Evolutionary conservation across 306 rosid genomes (phyloP).

Genomic region (Medicago truncatula): MtrunA17r5.0-ANR NC_053048.1:19315001-19315500

Average conservation of each 20-base stretch:
- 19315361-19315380: slow-evolving; percentile 90
- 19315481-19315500: slow-evolving; percentile 89
- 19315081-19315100: slow-evolving; percentile 78
- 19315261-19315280: background rate
- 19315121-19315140: background rate
- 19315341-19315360: slow-evolving; percentile 95
- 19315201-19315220: background rate
- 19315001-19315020: slow-evolving; percentile 69
- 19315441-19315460: slow-evolving; percentile 88
- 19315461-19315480: slow-evolving; percentile 96
- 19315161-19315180: background rate
- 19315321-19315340: slow-evolving; percentile 87
- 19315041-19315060: slow-evolving; percentile 88
- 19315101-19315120: slow-evolving; percentile 54
- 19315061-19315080: slow-evolving; percentile 90
- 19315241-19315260: background rate
- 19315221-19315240: background rate
- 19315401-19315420: slow-evolving; percentile 55
- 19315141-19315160: background rate
- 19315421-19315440: slow-evolving; percentile 89
- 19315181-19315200: background rate
- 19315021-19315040: slow-evolving; percentile 84
- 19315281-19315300: background rate
- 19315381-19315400: slow-evolving; percentile 73
- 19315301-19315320: background rate